These are phyloP conservation scores for Liriodendron chinense DNA, from an alignment of 164 flowering plant species.

Conservation along the genomic window DNA sequence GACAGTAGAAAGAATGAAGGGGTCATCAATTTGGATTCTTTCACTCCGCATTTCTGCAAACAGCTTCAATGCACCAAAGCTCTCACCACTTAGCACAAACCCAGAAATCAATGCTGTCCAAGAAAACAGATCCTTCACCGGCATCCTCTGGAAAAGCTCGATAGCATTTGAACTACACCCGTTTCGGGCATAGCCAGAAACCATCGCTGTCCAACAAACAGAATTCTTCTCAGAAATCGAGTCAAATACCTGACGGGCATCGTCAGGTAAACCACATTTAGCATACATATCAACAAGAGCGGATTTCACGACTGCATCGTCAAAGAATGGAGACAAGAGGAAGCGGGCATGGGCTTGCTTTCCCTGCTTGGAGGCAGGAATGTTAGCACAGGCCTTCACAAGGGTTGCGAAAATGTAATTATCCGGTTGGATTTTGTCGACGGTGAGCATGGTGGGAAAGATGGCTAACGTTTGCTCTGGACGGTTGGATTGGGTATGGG, in stretches of 20 bases:
- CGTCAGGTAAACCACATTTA: conserved; percentile 56
- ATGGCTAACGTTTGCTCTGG: conserved; percentile 37
- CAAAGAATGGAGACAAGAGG: conserved; percentile 37
- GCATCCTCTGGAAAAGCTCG: conserved; percentile 41
- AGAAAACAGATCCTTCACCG: conserved; percentile 42
- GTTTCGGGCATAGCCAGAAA: conserved; percentile 61
- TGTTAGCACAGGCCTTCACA: conserved; percentile 53
- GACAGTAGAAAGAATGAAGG: conserved; percentile 63
- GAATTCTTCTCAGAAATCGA: conserved; percentile 41
- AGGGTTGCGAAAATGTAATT: conserved; percentile 60
- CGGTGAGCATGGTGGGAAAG: conserved; percentile 33
- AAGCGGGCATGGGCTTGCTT: conserved; percentile 69
- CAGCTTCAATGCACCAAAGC: conserved; percentile 34
- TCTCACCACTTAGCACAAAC: conserved; percentile 61
- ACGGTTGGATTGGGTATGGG: conserved; percentile 48
- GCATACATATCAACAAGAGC: conserved; percentile 83
- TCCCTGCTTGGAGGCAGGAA: conserved; percentile 40
- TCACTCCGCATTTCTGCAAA: conserved; percentile 58
- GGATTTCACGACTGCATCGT: conserved; percentile 71
- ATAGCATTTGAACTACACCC: conserved; percentile 57
- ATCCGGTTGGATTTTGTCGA: conserved; percentile 52
- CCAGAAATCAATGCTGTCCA: conserved; percentile 92
- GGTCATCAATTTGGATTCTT: conserved; percentile 48
- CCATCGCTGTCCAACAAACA: conserved; percentile 72
- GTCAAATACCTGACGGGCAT: conserved; percentile 53